Percentiles rank a stretch among this genome's conserved stretches.
These are phyloP conservation scores for Fusarium coffeatum DNA, from an alignment of 2,329 filamentous ascomycete genomes.

Conservation along the genomic window DNA sequence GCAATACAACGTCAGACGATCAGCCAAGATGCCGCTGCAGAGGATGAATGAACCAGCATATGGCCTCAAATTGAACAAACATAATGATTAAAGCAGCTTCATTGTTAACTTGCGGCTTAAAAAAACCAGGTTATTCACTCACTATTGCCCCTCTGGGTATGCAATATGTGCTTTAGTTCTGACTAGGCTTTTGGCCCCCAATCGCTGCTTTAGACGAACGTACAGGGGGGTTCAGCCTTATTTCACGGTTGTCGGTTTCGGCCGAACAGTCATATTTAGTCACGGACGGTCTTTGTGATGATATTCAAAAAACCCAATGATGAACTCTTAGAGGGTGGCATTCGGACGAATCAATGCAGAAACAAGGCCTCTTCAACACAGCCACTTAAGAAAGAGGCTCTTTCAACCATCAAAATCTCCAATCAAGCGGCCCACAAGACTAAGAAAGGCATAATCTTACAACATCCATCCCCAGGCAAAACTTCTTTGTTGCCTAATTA, in stretches of 20 bases:
- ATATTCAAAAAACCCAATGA: background rate
- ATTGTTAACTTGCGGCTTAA: constrained; percentile 2
- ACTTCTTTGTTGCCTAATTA: constrained; percentile 28
- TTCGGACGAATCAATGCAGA: background rate
- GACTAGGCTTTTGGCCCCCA: constrained; percentile 16
- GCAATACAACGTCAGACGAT: constrained; percentile 35
- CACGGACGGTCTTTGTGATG: background rate
- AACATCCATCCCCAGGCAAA: background rate
- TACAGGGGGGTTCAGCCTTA: constrained; percentile 9
- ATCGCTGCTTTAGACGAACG: constrained; percentile 14
- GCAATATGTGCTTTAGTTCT: constrained; percentile 16
- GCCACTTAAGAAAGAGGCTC: constrained; percentile 1
- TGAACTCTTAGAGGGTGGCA: background rate
- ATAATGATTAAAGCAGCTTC: background rate
- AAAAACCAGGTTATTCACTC: constrained; percentile 3
- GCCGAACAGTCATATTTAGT: background rate
- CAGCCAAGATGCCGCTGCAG: constrained; percentile 1
- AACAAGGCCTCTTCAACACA: constrained; percentile 4
- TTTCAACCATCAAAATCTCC: background rate
- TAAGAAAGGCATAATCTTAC: background rate
- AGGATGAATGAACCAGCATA: background rate
- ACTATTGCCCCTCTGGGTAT: constrained; percentile 12
- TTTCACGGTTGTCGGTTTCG: background rate
- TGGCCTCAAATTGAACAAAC: background rate
- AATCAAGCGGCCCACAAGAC: background rate